A percentile compares a stretch with the other conserved stretches of the same genome.
Evolutionary conservation across 441 rosid species (phyloP).

Genomic region (Euphorbia celastroides): DNA sequence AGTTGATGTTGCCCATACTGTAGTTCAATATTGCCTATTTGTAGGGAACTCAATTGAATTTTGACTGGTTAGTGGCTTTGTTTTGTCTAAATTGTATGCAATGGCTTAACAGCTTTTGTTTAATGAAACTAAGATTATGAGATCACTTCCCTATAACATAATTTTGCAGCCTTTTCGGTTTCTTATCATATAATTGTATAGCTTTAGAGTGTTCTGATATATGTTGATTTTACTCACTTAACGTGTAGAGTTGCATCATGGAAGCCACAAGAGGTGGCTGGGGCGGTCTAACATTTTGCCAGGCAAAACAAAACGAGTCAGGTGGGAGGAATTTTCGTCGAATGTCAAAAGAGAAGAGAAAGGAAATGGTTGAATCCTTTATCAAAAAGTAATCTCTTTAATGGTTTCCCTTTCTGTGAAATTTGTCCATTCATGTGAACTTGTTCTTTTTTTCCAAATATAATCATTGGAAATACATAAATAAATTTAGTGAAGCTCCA

Average conservation of each 20-base stretch:
- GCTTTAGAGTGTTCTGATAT: conserved; percentile 15
- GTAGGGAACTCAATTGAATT: neutral
- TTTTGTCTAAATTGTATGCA: neutral
- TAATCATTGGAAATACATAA: neutral
- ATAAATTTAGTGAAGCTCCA: conserved; percentile 2
- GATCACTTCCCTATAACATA: neutral
- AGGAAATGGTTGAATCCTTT: conserved; percentile 67
- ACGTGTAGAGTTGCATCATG: conserved; percentile 41
- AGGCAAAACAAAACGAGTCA: conserved; percentile 64
- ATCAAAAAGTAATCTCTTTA: conserved; percentile 59
- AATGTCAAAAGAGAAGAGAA: conserved; percentile 88
- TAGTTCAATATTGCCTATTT: neutral
- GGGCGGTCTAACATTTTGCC: conserved; percentile 70
- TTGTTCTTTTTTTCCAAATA: conserved; percentile 6
- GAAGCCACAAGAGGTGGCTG: conserved; percentile 61
- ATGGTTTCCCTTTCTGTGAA: conserved; percentile 12
- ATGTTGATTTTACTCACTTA: conserved; percentile 20
- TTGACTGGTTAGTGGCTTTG: neutral
- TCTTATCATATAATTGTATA: neutral
- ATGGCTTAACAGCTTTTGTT: neutral
- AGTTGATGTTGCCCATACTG: neutral
- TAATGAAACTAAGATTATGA: neutral
- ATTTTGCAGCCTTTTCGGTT: neutral
- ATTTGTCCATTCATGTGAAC: neutral
- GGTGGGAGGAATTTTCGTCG: conserved; percentile 78